These are phyloP conservation scores for Podaxis carcinomalis DNA, from an alignment of 768 basidiomycete genomes.

Conservation along the genomic window DNA sequence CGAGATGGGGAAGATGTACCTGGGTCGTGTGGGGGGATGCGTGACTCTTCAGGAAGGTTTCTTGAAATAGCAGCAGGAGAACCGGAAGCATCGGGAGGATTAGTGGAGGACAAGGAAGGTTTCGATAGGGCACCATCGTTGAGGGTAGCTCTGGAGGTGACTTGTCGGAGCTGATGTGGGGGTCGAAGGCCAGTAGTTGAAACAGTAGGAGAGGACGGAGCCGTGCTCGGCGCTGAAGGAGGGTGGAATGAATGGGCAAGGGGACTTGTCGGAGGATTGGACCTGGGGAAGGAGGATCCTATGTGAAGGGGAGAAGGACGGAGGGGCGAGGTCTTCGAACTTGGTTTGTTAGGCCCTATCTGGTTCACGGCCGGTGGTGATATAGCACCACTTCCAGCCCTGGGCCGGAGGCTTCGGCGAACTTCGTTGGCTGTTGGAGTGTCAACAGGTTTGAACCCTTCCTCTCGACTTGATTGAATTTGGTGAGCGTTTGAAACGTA, in stretches of 20 bases:
- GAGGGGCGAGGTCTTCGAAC: constrained; percentile 22
- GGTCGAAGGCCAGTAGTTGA: constrained; percentile 10
- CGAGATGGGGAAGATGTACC: not conserved
- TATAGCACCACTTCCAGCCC: not conserved
- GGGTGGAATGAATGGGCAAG: constrained; percentile 18
- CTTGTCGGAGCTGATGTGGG: constrained; percentile 21
- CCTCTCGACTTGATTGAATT: constrained; percentile 21
- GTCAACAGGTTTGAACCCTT: constrained; percentile 12
- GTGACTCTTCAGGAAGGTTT: not conserved
- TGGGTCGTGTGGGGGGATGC: not conserved
- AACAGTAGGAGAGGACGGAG: constrained; percentile 19
- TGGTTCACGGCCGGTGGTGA: not conserved
- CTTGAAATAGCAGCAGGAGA: not conserved
- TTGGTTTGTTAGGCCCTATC: constrained; percentile 5
- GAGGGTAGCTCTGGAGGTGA: constrained; percentile 23
- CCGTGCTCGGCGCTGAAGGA: not conserved
- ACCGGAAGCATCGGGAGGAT: not conserved
- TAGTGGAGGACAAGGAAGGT: not conserved
- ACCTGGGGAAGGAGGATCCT: constrained; percentile 4
- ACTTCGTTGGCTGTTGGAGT: constrained; percentile 2
- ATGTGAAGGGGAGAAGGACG: constrained; percentile 30
- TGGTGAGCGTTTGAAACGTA: not conserved
- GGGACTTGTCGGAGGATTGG: constrained; percentile 32
- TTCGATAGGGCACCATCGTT: constrained; percentile 14
- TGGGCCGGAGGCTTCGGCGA: not conserved